phyloP scores from a whole-genome alignment of 2,329 filamentous ascomycete genomes.

The Tolypocladium inflatum region DNA sequence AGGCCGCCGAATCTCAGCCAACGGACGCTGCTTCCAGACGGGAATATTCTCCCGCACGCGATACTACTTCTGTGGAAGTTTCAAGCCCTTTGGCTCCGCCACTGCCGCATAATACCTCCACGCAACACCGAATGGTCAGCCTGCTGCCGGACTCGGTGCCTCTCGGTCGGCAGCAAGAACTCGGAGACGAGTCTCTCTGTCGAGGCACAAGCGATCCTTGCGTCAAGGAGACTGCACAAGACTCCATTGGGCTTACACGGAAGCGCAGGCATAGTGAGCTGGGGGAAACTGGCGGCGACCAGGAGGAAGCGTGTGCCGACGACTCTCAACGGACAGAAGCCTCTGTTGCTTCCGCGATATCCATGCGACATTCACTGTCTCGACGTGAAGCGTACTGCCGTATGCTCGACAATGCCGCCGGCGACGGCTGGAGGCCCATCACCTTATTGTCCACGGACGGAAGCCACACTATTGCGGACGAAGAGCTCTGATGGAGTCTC shows the following conservation, averaged over 20 bases:
- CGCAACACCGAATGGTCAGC: neutral
- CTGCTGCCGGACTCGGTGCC: neutral
- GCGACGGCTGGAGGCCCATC: slow-evolving; percentile 19
- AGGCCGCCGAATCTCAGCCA: neutral
- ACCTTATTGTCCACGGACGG: slow-evolving; percentile 23
- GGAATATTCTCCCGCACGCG: neutral
- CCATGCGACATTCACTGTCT: slow-evolving; percentile 10
- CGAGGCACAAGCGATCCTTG: neutral
- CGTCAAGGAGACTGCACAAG: neutral
- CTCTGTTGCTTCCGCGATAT: slow-evolving; percentile 8
- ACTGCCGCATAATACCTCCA: neutral
- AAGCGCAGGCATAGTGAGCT: slow-evolving; percentile 13
- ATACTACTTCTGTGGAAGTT: neutral
- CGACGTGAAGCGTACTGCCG: slow-evolving; percentile 22
- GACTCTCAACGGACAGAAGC: slow-evolving; percentile 4
- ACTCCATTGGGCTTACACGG: neutral
- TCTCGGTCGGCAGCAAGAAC: neutral
- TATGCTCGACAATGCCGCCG: slow-evolving; percentile 19
- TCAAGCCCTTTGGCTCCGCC: neutral
- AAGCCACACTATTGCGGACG: slow-evolving; percentile 20
- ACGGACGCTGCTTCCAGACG: neutral
- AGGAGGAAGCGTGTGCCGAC: neutral
- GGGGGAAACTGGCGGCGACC: neutral
- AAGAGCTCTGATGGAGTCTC: slow-evolving; percentile 17
- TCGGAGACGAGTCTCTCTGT: too few species aligned